Evolutionary conservation across 2,329 filamentous ascomycete genomes (phyloP).

Genomic region (Penicillium oxalicum): DNA sequence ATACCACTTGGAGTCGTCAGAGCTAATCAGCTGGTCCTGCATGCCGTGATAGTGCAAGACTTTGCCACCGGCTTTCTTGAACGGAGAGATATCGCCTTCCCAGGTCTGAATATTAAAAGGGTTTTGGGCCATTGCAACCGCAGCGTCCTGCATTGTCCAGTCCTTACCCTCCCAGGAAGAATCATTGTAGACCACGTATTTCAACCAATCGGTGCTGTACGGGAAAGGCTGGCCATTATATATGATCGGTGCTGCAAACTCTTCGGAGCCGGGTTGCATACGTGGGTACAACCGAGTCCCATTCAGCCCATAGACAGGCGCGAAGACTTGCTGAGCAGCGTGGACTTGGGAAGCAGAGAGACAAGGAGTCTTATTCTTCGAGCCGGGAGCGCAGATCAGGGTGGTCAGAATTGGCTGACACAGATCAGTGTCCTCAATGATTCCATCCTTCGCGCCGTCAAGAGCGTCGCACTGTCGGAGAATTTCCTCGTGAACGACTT

Average conservation of each 20-base stretch:
- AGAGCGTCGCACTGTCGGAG: slow-evolving; percentile 30
- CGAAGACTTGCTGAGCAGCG: slow-evolving; percentile 26
- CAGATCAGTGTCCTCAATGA: slow-evolving; percentile 35
- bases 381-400: slow-evolving; percentile 25
- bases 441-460: slow-evolving; percentile 29
- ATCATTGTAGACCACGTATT: slow-evolving; percentile 40
- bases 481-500: slow-evolving; percentile 32
- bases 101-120: slow-evolving; percentile 48
- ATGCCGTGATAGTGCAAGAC: slow-evolving; percentile 40
- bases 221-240: slow-evolving; percentile 34
- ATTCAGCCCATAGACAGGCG: slow-evolving; percentile 29
- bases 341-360: slow-evolving; percentile 28
- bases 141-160: slow-evolving; percentile 36
- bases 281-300: slow-evolving; percentile 29
- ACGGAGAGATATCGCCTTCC: slow-evolving; percentile 44
- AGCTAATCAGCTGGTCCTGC: slow-evolving; percentile 48
- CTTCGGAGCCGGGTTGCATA: slow-evolving; percentile 32
- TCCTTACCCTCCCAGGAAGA: slow-evolving; percentile 35
- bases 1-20: slow-evolving; percentile 48
- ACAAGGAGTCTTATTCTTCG: slow-evolving; percentile 20
- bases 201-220: slow-evolving; percentile 41
- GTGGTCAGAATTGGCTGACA: slow-evolving; percentile 30
- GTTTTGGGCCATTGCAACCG: slow-evolving; percentile 33
- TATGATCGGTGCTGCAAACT: slow-evolving; percentile 24
- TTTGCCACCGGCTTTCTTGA: slow-evolving; percentile 40